Evolutionary conservation across 108 stramenopile genomes (phyloP).

Genomic region (Cylindrotheca closterium): DNA sequence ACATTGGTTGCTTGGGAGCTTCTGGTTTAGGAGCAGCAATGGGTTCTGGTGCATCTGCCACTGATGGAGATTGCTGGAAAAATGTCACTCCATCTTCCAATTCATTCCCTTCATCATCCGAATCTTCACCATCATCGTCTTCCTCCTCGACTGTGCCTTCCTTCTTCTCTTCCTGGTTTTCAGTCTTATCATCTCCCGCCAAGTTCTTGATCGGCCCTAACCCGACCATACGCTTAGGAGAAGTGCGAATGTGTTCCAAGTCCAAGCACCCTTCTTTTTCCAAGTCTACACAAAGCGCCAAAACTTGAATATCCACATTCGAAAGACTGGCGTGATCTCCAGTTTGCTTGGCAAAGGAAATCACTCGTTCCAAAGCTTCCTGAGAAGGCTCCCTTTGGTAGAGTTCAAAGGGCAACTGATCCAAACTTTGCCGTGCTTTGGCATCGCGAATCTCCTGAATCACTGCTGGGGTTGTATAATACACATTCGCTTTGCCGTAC

Average conservation of each 20-base stretch:
- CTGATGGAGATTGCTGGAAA: background rate
- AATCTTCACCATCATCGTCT: background rate
- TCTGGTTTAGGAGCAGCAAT: background rate
- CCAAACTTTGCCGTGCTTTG: conserved; percentile 38
- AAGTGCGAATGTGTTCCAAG: conserved; percentile 58
- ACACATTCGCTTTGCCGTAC: conserved; percentile 43
- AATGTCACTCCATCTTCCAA: background rate
- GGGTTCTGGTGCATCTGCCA: too few relatives aligned
- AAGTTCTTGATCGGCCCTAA: conserved; percentile 44
- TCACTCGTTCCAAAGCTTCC: conserved; percentile 51
- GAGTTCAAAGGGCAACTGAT: conserved; percentile 51
- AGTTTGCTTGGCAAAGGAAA: conserved; percentile 87
- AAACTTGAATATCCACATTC: conserved; percentile 86
- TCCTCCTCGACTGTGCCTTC: background rate
- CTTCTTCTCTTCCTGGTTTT: conserved; percentile 3
- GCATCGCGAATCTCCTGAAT: conserved; percentile 78
- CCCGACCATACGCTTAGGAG: conserved; percentile 74
- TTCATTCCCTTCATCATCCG: too few relatives aligned
- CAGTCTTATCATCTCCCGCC: conserved; percentile 2
- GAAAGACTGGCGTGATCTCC: conserved; percentile 90
- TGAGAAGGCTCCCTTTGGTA: conserved; percentile 50
- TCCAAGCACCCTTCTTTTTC: conserved; percentile 68
- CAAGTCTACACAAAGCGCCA: conserved; percentile 89
- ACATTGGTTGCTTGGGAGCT: too few relatives aligned
- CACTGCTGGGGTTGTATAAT: conserved; percentile 76